phyloP scores from a whole-genome alignment of 2,329 filamentous ascomycete genomes.

The Exophiala spinifera region DNA sequence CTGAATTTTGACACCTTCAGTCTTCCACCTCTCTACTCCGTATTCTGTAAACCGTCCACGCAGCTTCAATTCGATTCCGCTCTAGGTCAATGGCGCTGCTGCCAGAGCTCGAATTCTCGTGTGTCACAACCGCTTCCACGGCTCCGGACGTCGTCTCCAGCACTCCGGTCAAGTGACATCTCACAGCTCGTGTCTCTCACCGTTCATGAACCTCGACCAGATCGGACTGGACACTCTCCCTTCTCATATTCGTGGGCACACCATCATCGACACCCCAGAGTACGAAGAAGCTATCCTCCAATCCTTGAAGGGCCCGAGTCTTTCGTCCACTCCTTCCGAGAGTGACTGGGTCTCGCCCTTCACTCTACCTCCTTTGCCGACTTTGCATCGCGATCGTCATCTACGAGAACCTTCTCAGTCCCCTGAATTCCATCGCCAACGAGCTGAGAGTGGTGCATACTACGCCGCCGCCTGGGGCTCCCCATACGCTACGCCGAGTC shows the following conservation, averaged over 20 bases:
- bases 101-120: neutral
- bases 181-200: slow-evolving; percentile 7
- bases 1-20: slow-evolving; percentile 21
- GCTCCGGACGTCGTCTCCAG: slow-evolving; percentile 6
- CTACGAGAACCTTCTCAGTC: slow-evolving; percentile 16
- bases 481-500: slow-evolving; percentile 69
- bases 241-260: slow-evolving; percentile 7
- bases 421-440: slow-evolving; percentile 33
- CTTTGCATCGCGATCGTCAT: slow-evolving; percentile 21
- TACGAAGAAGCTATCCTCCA: neutral
- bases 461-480: slow-evolving; percentile 88
- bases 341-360: slow-evolving; percentile 27
- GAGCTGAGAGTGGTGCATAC: slow-evolving; percentile 51
- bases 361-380: slow-evolving; percentile 29
- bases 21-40: slow-evolving; percentile 1
- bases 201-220: slow-evolving; percentile 29
- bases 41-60: no score
- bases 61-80: neutral
- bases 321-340: slow-evolving; percentile 26
- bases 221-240: slow-evolving; percentile 13
- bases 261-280: neutral
- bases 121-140: slow-evolving; percentile 8
- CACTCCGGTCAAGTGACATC: slow-evolving; percentile 2
- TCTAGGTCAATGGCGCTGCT: slow-evolving; percentile 22
- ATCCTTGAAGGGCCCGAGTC: slow-evolving; percentile 13